Base-by-base conservation (phyloP, 495 filamentous ascomycete genomes). In the Lophiotrema nucula region DNA sequence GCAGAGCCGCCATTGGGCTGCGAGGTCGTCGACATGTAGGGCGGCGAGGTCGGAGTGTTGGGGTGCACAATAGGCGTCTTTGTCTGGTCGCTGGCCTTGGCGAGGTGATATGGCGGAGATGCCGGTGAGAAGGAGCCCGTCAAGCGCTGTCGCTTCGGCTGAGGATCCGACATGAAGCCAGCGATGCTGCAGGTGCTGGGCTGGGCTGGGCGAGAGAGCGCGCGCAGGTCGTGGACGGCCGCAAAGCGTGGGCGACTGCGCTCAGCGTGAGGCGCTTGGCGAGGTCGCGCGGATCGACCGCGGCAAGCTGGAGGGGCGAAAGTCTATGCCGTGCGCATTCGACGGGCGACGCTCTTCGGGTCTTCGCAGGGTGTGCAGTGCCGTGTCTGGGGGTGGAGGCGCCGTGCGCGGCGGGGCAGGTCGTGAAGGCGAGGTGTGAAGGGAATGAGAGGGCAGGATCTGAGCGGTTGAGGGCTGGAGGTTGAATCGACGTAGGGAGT, bases 11-110 rank as follows among this genome's bases (percentile, higher is more conserved):
- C 67, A 63, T 67, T 59, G 25, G 63, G 19, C 15, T 56, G 62
- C 21, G 55, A 46, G 41, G 25, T 51, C 31, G 55, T 49, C 31
- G 66, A 67, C 55, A 69, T 70, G 50, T 67, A 60, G 47, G 68
- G 66, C 2, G 72, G 72, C 11, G 71, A 71, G 6, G 70, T 74
- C n/a, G 70, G 69, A 6, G 72, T 71, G 43, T 67, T 72, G 25
- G 68, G 68, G 5, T 70, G 69, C 28, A 65, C 56, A 49, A 65
- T 41, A 35, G 55, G 56, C 35, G 19, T 18, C 62, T 70, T 71
- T 60, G 67, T 66, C 35, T 64, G 50, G 44, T 69, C 56, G 44
- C 12, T 50, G 15, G 44, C 6, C 66, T 70, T 69, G 50, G 58
- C 64, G 54, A 23, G 58, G 38, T 69, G 56, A 38, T 69, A 69